These are phyloP conservation scores for Lablab purpureus DNA, from an alignment of 306 rosid species.

Conservation along the genomic window DNA sequence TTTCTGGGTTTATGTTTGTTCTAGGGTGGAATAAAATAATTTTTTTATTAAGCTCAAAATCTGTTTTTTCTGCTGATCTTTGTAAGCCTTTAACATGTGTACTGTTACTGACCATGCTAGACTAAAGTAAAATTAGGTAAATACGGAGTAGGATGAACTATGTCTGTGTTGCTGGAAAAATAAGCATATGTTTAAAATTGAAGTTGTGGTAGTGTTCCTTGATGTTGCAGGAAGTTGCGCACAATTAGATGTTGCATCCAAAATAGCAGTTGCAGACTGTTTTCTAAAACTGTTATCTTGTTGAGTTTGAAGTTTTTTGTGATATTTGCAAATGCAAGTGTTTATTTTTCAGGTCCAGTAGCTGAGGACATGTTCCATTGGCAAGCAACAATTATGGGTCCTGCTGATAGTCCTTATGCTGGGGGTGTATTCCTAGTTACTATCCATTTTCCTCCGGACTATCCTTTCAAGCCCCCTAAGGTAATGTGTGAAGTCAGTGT, in stretches of 20 bases:
- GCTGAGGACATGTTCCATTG: slow-evolving; percentile 85
- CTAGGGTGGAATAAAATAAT: not conserved
- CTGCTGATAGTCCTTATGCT: slow-evolving; percentile 75
- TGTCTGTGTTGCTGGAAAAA: not conserved
- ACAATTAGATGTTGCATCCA: not conserved
- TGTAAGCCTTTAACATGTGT: not conserved
- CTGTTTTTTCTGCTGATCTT: not conserved
- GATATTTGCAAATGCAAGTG: not conserved
- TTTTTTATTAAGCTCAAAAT: not conserved
- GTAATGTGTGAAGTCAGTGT: slow-evolving; percentile 45
- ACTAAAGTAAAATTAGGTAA: not conserved
- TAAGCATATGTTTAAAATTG: not conserved
- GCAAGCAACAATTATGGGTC: slow-evolving; percentile 84
- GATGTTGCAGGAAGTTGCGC: not conserved
- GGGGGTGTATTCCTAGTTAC: slow-evolving; percentile 80
- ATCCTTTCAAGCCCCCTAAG: slow-evolving; percentile 87
- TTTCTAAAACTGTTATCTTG: not conserved
- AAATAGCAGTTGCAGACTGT: not conserved
- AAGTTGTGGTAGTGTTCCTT: not conserved
- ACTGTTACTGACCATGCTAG: not conserved
- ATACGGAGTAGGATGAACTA: not conserved
- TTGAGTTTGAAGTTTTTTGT: not conserved
- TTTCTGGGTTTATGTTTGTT: not conserved
- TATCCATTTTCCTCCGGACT: slow-evolving; percentile 73
- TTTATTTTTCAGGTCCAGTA: slow-evolving; percentile 62